phyloP scores from a whole-genome alignment of 73 alveolate species.

The Symbiodinium pilosum region DNA sequence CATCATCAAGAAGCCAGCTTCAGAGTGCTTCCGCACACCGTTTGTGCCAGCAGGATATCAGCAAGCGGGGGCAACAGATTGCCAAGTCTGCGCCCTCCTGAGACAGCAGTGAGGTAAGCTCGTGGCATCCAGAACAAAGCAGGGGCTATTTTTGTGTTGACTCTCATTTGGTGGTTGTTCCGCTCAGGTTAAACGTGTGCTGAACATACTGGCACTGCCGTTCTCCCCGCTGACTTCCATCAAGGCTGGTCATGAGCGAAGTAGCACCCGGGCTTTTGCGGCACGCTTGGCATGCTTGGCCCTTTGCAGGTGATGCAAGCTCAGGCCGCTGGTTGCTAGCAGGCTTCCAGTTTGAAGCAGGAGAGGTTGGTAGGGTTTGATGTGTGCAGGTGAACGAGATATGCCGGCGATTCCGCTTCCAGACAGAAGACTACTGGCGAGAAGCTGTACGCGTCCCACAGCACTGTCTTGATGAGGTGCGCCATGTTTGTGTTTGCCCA shows the following conservation, averaged over 20 bases:
- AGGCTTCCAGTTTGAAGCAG: not conserved
- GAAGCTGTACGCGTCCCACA: no score
- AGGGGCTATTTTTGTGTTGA: no score
- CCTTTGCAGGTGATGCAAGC: not conserved
- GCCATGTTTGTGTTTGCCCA: no score
- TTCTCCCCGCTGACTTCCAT: constrained; percentile 60
- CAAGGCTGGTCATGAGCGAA: not conserved
- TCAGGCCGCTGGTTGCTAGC: not conserved
- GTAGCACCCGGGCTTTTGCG: not conserved
- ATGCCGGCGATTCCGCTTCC: not conserved
- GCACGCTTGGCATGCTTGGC: no score
- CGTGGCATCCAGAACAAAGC: no score
- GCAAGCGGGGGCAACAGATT: not conserved
- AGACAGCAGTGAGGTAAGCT: no score
- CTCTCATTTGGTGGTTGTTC: no score
- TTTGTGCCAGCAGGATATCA: not conserved
- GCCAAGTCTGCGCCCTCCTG: not conserved
- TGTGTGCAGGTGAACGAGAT: not conserved
- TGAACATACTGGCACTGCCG: constrained; percentile 90
- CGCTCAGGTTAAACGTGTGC: constrained; percentile 28
- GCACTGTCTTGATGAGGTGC: no score
- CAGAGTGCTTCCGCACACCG: not conserved
- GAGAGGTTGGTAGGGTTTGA: not conserved
- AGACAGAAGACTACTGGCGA: no score
- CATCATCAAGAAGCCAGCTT: not conserved